Evolutionary conservation across 306 rosid genomes (phyloP), one percentile per base, ranked within the genome.

Genomic region (Neltuma alba): DNA sequence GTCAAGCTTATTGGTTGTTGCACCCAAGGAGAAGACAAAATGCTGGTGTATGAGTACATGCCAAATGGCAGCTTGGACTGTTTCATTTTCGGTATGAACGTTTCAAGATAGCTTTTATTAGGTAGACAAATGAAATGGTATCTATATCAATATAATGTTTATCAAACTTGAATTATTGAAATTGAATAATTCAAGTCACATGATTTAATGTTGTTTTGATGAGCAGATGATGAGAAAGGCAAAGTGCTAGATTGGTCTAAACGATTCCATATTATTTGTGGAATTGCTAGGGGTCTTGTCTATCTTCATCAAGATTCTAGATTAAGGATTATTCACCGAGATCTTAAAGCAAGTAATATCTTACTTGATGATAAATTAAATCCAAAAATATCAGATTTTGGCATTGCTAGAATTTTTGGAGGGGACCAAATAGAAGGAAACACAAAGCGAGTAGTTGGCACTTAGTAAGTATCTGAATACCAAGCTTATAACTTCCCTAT

Each of bases 371-470:
- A 61, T 2, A 80, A 83, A 25, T 60, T 80, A 80, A 81, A 77
- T 65, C 87, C 89, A 0, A 86, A 86, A 70, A 86, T 86, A 3
- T 86, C 87, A 38, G 85, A 86, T 55, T 86, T 86, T 41, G 89
- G 89, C 7, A 64, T 86, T 25, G 87, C 85, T 42, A 86, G 70
- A 84, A 75, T 70, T 16, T 86, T 81, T 55, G 86, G 84, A 12
- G 37, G 38, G 6, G 91, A 88, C 58, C 82, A 89, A 30, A 81
- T 52, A 3, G 83, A 89, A 79, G 91, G 84, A 74, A 87, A 81
- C 20, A 89, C 93, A 69, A 79, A 75, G 0, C 45, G 85, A 83
- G 81, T 90, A 6, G 81, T 75, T 55, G 90, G 94, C 30, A 90
- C 90, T 42, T 83, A 83, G 90, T 86, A 61, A 88, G 94, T 74